Base-by-base conservation (phyloP, 106 monocot genomes). In the Dendrobium chrysotoxum region DNA sequence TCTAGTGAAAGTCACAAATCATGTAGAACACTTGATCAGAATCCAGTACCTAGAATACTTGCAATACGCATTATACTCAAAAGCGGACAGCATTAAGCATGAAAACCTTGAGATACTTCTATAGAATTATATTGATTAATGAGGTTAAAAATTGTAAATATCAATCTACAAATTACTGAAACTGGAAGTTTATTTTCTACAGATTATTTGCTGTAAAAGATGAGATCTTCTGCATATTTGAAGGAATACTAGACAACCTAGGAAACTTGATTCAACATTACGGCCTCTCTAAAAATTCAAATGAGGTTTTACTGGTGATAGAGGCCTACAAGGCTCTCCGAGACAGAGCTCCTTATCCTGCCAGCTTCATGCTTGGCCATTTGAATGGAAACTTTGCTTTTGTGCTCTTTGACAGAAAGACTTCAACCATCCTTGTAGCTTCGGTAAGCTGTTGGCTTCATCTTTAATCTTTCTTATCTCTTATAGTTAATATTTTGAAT, bases 301-400 rank as follows among this genome's bases (percentile, higher is more conserved):
- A 93, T 55, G 99, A 99, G 81, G 90, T 71, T 54, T n/a, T 91
- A 80, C 83, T 97, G 53, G 81, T 97, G 45, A 90, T 97, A 10
- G 95, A 99, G 83, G 99, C 99, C 31, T 99, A 99, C 83, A 95
- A 99, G 84, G 88, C 95, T 21, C 93, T 99, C 21, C 79, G 98
- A 1, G 98, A 99, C 83, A 57, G 95, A 40, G 92, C 92, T n/a
- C 98, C 98, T 1, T 91, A 93, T 77, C 91, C 92, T 11, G 85
- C 95, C 5, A 91, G 88, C 82, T 93, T 88, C 75, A 93, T 99
- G 95, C 87, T 99, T 13, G 88, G 88, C 21, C 93, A 93, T 31
- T 89, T 99, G 82, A 42, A 40, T 26, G 99, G 95, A 20, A 87
- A 57, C 78, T 99, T 93, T 42, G 78, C 92, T 55, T 99, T 99